Evolutionary conservation across 2,329 filamentous ascomycete species (phyloP), one percentile per base, ranked within the genome.

Genomic region (Cercospora sesami): DNA sequence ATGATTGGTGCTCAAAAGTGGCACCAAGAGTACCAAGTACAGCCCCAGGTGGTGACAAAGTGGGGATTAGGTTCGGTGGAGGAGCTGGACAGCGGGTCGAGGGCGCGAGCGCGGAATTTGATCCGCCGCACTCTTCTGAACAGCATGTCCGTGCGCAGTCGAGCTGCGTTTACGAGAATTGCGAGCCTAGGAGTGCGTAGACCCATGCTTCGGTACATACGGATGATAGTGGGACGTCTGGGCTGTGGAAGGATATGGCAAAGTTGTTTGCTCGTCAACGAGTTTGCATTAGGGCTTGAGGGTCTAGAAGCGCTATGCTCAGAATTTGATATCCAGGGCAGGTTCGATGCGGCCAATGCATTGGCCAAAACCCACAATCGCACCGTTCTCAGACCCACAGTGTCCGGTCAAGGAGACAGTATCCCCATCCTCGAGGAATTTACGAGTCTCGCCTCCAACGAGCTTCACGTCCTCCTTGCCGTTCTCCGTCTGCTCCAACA

Each of bases 281-380:
- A 53, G 26, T 21, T 28, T n/a, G 23, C 14, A 28, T n/a, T 26
- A 28, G 14, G 23, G 23, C 7, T 53, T 21, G 21, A 16, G 12
- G 14, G 14, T 28, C 12, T 53, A 53, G 21, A 53, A 12, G 14
- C 12, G 23, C 48, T 53, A n/a, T 53, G 14, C 12, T 45, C 45
- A 72, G 33, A 65, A 71, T 23, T 64, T 63, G 28, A 72, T 57
- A 9, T 72, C 61, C 16, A 72, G 59, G 6, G 71, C 81, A 21
- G 84, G 83, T 66, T 85, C 71, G 67, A 94, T 89, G 42, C 78
- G 86, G 14, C 90, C 91, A 21, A 82, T 81, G 71, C 90, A 92
- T 71, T 92, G 87, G 2, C 92, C 91, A 78, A 94, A 94, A 0
- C 92, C 92, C 28, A 95, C 89, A 63, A 89, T 82, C n/a, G 81